phyloP scores from a whole-genome alignment of 2,329 filamentous ascomycete species.

The Ophiostoma angusticollis region DNA sequence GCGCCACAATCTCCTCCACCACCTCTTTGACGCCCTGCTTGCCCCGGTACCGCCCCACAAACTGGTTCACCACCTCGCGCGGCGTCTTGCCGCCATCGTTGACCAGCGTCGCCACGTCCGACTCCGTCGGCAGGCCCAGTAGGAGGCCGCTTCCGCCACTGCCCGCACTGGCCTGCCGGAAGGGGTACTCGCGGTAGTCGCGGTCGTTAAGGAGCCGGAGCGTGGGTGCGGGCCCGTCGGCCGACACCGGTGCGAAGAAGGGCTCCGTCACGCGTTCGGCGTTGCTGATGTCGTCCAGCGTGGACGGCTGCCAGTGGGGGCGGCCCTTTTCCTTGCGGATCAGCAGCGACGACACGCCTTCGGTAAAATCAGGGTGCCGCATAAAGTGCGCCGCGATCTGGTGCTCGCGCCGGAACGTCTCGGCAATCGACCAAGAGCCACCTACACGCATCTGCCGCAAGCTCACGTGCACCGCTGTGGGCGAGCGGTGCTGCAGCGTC shows the following conservation, averaged over 20 bases:
- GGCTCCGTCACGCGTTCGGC: constrained; percentile 42
- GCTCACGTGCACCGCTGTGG: constrained; percentile 74
- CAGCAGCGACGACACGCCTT: constrained; percentile 76
- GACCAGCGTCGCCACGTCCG: constrained; percentile 38
- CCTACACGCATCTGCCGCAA: constrained; percentile 72
- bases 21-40: constrained; percentile 60
- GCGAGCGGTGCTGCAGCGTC: constrained; percentile 66
- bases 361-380: constrained; percentile 78
- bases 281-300: constrained; percentile 51
- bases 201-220: constrained; percentile 49
- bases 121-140: constrained; percentile 64
- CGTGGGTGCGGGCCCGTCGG: constrained; percentile 24
- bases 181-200: constrained; percentile 63
- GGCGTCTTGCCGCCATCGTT: constrained; percentile 26
- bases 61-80: constrained; percentile 48
- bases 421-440: constrained; percentile 61
- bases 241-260: constrained; percentile 49
- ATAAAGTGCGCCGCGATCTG: constrained; percentile 80
- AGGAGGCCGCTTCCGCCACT: constrained; percentile 17
- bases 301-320: constrained; percentile 65
- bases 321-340: constrained; percentile 47
- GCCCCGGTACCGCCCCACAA: constrained; percentile 44
- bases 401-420: constrained; percentile 79
- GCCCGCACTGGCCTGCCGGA: no score
- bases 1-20: constrained; percentile 52